These are phyloP conservation scores for Penicillium pancosmium DNA, from an alignment of 495 filamentous ascomycete species.

Conservation along the genomic window DNA sequence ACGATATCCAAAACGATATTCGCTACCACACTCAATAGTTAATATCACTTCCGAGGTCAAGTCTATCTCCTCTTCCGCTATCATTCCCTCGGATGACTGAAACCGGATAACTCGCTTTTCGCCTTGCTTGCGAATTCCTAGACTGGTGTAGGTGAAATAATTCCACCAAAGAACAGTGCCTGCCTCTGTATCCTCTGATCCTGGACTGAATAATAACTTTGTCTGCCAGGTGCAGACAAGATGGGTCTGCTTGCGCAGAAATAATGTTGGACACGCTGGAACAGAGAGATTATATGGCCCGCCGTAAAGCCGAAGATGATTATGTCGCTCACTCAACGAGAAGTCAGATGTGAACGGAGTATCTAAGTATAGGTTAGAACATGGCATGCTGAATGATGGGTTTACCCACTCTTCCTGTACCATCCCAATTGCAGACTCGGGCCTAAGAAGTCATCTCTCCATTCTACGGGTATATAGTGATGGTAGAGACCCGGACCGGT, in stretches of 20 bases:
- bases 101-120: constrained; percentile 29
- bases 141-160: constrained; percentile 41
- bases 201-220: constrained; percentile 33
- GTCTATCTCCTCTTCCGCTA: constrained; percentile 14
- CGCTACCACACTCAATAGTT: constrained; percentile 31
- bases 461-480: constrained; percentile 22
- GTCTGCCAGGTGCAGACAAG: constrained; percentile 39
- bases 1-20: constrained; percentile 34
- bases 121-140: constrained; percentile 33
- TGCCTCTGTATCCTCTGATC: constrained; percentile 35
- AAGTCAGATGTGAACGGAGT: constrained; percentile 37
- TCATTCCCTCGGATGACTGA: constrained; percentile 19
- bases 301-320: constrained; percentile 42
- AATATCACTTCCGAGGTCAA: constrained; percentile 21
- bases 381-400: not conserved
- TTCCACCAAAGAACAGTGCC: constrained; percentile 47
- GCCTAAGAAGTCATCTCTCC: constrained; percentile 44
- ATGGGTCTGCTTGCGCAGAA: constrained; percentile 48
- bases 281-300: constrained; percentile 44
- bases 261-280: constrained; percentile 44
- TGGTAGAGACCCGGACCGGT: constrained; percentile 33
- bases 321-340: constrained; percentile 37
- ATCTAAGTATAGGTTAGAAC: constrained; percentile 16
- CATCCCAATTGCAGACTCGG: constrained; percentile 35
- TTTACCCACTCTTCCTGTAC: constrained; percentile 45